Evolutionary conservation across 371 early-diverging fungal genomes (phyloP), one percentile per base, ranked within the genome.

Genomic region (Mortierella polycephala): DNA sequence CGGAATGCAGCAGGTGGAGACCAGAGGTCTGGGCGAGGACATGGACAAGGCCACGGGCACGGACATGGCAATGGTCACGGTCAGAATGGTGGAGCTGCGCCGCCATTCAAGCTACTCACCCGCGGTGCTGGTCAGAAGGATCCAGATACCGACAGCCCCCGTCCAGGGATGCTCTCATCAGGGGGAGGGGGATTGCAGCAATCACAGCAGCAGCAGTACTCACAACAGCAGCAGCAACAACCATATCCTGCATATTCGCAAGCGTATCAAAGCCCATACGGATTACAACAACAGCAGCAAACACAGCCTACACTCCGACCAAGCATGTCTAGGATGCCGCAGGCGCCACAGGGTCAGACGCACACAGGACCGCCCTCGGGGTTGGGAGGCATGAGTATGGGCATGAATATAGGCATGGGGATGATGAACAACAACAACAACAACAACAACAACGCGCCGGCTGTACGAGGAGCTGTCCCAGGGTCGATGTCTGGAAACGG

Each of bases 361-460:
- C 56, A 47, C 57, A 57, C 62, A 50, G 14, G 50, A 37, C 64
- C 64, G 8, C 64, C 64, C 9, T 64, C 62, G 37, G 73, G 73
- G n/a, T 54, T 62, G 9, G 58, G 62, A 1, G 70, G 64, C 10
- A 56, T 42, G 46, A 44, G 58, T 9, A 45, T 42, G 23, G 42
- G 49, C 4, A 21, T 50, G 57, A 57, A 41, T n/a, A 64, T 49
- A 44, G 59, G 52, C 49, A 44, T 13, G 64, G 50, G 37, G 20
- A 18, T 9, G 10, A 41, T 62, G 53, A 42, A 53, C 52, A 21
- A 16, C 42, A 59, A 10, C 30, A 64, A 41, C 14, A 47, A 47
- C 21, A 44, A 39, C 20, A 21, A 10, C 11, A 40, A 55, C 37
- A 20, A 41, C 20, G 23, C 11, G 39, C 30, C 51, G 11, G 44